Base-by-base conservation (phyloP, 176 grass and related monocot species). In the Rhynchospora pubera region DNA sequence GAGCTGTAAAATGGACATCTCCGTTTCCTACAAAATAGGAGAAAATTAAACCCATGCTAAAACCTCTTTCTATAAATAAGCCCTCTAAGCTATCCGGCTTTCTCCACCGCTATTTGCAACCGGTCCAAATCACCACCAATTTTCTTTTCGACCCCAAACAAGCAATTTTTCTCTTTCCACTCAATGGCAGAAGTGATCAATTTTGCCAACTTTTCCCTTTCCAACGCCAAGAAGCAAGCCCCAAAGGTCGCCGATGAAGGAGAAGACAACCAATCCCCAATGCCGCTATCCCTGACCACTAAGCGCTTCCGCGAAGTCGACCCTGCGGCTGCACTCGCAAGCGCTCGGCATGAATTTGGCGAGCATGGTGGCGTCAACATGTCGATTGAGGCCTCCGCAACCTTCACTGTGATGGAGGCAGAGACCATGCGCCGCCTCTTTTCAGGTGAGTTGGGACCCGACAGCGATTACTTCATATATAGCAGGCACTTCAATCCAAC, bases 331-430 rank as follows among this genome's bases (percentile, higher is more conserved):
- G 89, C 92, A 21, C 87, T 98, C 62, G 95, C 95, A 5, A 85
- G 66, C 68, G 92, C 87, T 46, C 90, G 95, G 0, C 95, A 98
- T 83, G 95, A 98, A 86, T 98, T 98, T 68, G 95, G 95, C 1
- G 95, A 98, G 90, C 90, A 98, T 69, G 95, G 95, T 26, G 95
- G 95, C 34, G 92, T 98, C 66, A 98, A 98, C 90, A 98, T 98
- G 95, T 98, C 95, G 56, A 98, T 98, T 84, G 95, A 98, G 92
- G 95, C 95, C 62, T 98, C 95, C 7, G 95, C 95, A 28, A 98
- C 95, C 67, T 98, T 98, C 95, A 98, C 95, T 7, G 95, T 94
- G 83, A 98, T 98, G 95, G 95, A 98, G 84, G 85, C 95, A 1
- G 95, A 98, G 26, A 98, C 95, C 39, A 91, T 98, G 92, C 85